Conservation (phyloP, 2,329 filamentous ascomycete species). For the Madurella mycetomatis region DNA sequence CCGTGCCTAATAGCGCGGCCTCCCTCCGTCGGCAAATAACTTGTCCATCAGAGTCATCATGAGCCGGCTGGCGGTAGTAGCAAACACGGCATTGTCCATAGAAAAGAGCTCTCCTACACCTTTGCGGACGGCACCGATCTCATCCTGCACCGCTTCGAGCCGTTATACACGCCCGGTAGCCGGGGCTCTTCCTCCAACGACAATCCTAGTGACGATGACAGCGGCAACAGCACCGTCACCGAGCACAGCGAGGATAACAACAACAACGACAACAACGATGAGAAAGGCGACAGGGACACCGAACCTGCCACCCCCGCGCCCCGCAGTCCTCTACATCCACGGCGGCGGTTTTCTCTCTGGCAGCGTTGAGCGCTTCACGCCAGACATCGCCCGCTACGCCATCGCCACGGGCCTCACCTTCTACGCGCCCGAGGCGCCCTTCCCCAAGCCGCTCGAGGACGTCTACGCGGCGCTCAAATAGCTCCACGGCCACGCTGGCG, state of each 20-base stretch:
- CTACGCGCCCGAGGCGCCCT: constrained; percentile 42
- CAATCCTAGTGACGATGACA: constrained; percentile 21
- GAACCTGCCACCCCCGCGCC: neutral
- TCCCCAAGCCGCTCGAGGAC: constrained; percentile 43
- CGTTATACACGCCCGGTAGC: neutral
- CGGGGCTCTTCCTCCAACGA: neutral
- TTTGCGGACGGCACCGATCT: constrained; percentile 9
- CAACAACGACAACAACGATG: too few species aligned
- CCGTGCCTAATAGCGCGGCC: neutral
- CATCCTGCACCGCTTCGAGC: constrained; percentile 15
- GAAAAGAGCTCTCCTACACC: constrained; percentile 8
- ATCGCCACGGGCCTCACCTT: constrained; percentile 18
- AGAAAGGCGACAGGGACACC: too few species aligned
- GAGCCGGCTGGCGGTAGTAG: neutral
- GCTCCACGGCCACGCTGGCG: constrained; percentile 30
- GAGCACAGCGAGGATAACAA: too few species aligned
- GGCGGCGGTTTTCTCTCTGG: constrained; percentile 28
- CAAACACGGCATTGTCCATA: neutral
- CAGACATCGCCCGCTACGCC: constrained; percentile 18
- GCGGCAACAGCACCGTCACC: constrained; percentile 14
- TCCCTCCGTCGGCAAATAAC: constrained; percentile 10
- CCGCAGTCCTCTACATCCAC: constrained; percentile 24
- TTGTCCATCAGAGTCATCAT: neutral
- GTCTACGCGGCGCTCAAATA: constrained; percentile 27
- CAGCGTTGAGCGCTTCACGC: constrained; percentile 16